A percentile compares a stretch with the other conserved stretches of the same genome.
These are phyloP conservation scores for Yamadazyma atmosphaerica DNA, from an alignment of 1,139 yeast genomes.

Conservation along the genomic window DNA sequence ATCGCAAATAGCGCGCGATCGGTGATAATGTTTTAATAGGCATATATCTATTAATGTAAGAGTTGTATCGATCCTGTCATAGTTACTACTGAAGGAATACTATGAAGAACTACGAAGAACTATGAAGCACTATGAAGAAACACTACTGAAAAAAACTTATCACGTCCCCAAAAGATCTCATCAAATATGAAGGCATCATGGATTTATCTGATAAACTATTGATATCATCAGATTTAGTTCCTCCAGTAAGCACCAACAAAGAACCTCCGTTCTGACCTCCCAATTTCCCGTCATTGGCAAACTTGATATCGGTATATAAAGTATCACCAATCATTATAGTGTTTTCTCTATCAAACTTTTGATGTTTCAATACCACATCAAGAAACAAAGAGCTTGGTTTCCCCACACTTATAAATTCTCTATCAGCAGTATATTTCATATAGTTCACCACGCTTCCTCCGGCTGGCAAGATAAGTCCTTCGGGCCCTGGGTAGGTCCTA, in stretches of 20 bases:
- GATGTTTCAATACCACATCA: constrained; percentile 29
- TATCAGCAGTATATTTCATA: constrained; percentile 36
- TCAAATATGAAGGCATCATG: constrained; percentile 29
- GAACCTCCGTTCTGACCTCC: constrained; percentile 34
- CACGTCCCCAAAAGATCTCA: constrained; percentile 33
- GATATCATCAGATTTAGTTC: constrained; percentile 30
- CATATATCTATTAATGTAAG: too few species aligned
- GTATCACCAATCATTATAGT: constrained; percentile 49
- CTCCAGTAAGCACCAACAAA: constrained; percentile 39
- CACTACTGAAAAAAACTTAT: constrained; percentile 11
- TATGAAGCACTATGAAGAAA: too few species aligned
- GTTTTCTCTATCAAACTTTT: constrained; percentile 24
- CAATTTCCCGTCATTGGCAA: constrained; percentile 41
- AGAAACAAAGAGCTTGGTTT: constrained; percentile 38
- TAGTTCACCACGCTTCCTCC: constrained; percentile 44
- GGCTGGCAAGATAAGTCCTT: constrained; percentile 40
- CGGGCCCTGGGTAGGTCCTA: constrained; percentile 41
- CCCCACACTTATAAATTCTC: constrained; percentile 39
- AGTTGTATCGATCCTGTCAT: too few species aligned
- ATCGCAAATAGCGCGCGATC: too few species aligned
- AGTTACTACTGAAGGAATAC: too few species aligned
- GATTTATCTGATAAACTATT: constrained; percentile 19
- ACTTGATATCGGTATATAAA: constrained; percentile 43
- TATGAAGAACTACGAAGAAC: too few species aligned
- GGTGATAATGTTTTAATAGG: too few species aligned